Conservation (phyloP, 1,139 yeast species). For the Taphrina flavorubra region DNA sequence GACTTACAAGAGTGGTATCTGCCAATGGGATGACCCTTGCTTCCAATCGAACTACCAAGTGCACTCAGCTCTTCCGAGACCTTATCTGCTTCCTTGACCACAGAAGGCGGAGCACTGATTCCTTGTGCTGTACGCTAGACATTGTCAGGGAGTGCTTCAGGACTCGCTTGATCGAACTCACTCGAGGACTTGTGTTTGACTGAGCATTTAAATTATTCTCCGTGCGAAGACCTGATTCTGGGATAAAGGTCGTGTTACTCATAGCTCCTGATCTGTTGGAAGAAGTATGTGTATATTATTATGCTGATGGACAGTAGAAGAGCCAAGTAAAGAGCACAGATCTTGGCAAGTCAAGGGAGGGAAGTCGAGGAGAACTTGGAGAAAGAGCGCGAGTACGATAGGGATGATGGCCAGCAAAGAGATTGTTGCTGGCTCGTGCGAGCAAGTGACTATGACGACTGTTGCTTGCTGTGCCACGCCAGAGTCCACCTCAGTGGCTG, state of each 20-base stretch:
- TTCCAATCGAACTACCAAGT: slow-evolving; percentile 27
- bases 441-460: slow-evolving; percentile 20
- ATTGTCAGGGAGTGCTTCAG: not conserved
- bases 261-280: slow-evolving; percentile 1
- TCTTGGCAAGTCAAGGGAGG: not conserved
- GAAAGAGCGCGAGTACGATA: not conserved
- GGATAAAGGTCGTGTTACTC: slow-evolving; percentile 31
- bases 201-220: slow-evolving; percentile 27
- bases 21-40: slow-evolving; percentile 31
- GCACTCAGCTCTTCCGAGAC: slow-evolving; percentile 29
- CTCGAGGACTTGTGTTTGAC: slow-evolving; percentile 23
- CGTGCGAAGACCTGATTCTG: slow-evolving; percentile 35
- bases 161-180: not conserved
- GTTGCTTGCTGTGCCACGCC: slow-evolving; percentile 17
- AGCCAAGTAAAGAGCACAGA: not conserved
- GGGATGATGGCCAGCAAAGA: not conserved
- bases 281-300: too few species aligned
- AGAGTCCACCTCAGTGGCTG: not conserved
- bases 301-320: not conserved
- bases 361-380: not conserved
- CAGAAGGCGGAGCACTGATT: slow-evolving; percentile 34
- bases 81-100: slow-evolving; percentile 35
- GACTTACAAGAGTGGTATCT: slow-evolving; percentile 38
- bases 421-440: not conserved
- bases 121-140: slow-evolving; percentile 31